A percentile compares a stretch with the other conserved stretches of the same genome.
phyloP scores from a whole-genome alignment of 345 rosid species.

The Capsella bursapastoris region DNA sequence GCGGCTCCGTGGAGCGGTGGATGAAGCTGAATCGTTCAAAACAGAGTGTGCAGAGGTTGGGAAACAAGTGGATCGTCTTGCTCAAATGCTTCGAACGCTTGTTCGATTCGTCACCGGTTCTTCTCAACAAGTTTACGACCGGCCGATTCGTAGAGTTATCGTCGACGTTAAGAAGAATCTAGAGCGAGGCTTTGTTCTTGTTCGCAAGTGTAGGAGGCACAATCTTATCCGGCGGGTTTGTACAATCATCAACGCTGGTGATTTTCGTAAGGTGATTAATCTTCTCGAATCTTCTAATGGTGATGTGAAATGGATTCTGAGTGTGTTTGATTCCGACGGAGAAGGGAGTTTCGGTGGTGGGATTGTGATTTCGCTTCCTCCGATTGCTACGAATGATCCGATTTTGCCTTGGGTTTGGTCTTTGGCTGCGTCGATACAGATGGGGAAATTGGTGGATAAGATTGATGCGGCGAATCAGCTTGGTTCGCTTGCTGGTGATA shows the following conservation, averaged over 20 bases:
- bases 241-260: constrained; percentile 66
- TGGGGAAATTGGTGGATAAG: constrained; percentile 61
- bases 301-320: constrained; percentile 81
- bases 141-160: constrained; percentile 72
- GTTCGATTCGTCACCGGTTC: constrained; percentile 53
- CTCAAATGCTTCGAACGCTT: constrained; percentile 65
- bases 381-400: constrained; percentile 88
- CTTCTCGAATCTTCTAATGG: constrained; percentile 82
- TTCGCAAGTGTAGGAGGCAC: constrained; percentile 76
- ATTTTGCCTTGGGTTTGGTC: constrained; percentile 95
- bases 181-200: constrained; percentile 60
- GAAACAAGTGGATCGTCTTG: constrained; percentile 62
- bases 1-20: constrained; percentile 61
- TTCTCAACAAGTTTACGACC: constrained; percentile 72
- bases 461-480: constrained; percentile 80
- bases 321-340: constrained; percentile 57
- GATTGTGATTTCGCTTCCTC: constrained; percentile 71
- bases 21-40: constrained; percentile 65
- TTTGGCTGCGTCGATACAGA: constrained; percentile 58
- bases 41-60: constrained; percentile 61
- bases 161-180: constrained; percentile 66
- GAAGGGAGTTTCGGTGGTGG: constrained; percentile 57
- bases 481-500: constrained; percentile 69
- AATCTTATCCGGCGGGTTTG: constrained; percentile 66
- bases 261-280: constrained; percentile 65